These are phyloP conservation scores for Limonomyces culmigenus DNA, from an alignment of 1,284 basidiomycete species.

Conservation along the genomic window DNA sequence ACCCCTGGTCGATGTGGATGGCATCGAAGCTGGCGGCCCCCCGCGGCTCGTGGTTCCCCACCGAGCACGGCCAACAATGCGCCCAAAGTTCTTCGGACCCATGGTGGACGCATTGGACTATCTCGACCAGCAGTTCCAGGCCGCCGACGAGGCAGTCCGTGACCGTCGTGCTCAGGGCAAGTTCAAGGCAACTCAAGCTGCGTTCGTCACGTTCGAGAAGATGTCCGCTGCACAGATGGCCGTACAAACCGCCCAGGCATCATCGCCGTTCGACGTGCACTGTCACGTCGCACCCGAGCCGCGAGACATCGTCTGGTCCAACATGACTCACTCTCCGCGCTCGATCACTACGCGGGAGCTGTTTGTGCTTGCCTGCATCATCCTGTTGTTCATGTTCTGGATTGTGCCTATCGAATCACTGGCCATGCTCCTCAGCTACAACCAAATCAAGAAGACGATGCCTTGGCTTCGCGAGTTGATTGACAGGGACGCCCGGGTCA, in stretches of 20 bases:
- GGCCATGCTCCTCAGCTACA: conserved; percentile 74
- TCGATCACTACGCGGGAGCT: conserved; percentile 46
- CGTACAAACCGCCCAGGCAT: conserved; percentile 70
- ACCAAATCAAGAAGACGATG: conserved; percentile 78
- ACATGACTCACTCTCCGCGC: conserved; percentile 52
- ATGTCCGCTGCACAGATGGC: conserved; percentile 91
- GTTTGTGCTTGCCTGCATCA: conserved; percentile 54
- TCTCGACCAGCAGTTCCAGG: conserved; percentile 60
- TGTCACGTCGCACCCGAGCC: conserved; percentile 84
- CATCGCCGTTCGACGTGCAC: conserved; percentile 44
- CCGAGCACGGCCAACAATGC: conserved; percentile 49
- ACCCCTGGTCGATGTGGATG: conserved; percentile 34
- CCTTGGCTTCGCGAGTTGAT: conserved; percentile 76
- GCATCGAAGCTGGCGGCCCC: conserved; percentile 24
- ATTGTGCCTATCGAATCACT: conserved; percentile 74
- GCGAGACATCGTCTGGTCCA: conserved; percentile 89
- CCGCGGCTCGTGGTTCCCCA: conserved; percentile 55
- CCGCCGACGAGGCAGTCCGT: conserved; percentile 68
- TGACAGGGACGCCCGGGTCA: conserved; percentile 62
- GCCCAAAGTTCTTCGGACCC: conserved; percentile 46
- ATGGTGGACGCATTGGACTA: conserved; percentile 80
- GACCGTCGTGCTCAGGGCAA: conserved; percentile 45
- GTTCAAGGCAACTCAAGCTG: conserved; percentile 68
- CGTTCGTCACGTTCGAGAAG: conserved; percentile 95
- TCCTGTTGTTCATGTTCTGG: conserved; percentile 70